These are phyloP conservation scores for Lotus japonicus DNA, from an alignment of 306 rosid genomes.

Conservation along the genomic window DNA sequence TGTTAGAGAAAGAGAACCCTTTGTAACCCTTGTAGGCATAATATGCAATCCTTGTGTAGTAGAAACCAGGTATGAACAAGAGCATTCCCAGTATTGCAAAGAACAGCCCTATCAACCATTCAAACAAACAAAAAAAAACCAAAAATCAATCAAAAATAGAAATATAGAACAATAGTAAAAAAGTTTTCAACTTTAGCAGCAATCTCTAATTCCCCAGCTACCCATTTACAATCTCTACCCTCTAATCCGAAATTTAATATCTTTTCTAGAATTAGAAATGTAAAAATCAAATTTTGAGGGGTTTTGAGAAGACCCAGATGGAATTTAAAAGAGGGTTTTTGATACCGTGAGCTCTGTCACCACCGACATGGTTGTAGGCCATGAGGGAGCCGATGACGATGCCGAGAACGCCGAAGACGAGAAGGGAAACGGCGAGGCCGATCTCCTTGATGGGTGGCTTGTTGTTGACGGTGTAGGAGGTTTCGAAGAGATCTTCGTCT, in stretches of 20 bases:
- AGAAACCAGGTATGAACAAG: slow-evolving; percentile 92
- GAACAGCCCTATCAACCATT: slow-evolving; percentile 59
- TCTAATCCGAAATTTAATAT: neutral
- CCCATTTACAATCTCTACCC: slow-evolving; percentile 3
- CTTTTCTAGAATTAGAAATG: neutral
- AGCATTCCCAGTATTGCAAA: slow-evolving; percentile 76
- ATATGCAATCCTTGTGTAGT: slow-evolving; percentile 96
- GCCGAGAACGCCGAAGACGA: slow-evolving; percentile 71
- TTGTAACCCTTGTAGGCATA: slow-evolving; percentile 96
- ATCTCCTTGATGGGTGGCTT: slow-evolving; percentile 88
- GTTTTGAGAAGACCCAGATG: too few species aligned
- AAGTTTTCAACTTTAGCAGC: neutral
- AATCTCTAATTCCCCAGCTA: neutral
- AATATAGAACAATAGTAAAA: too few species aligned
- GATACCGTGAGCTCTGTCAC: slow-evolving; percentile 93
- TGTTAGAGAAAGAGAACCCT: slow-evolving; percentile 96
- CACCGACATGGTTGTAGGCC: slow-evolving; percentile 85
- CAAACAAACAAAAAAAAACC: slow-evolving; percentile 11
- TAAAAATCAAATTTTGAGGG: neutral
- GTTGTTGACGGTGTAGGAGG: slow-evolving; percentile 72
- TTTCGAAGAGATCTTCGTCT: slow-evolving; percentile 89
- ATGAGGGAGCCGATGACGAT: slow-evolving; percentile 71
- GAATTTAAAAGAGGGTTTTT: neutral
- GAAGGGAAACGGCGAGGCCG: slow-evolving; percentile 86
- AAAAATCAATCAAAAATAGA: too few species aligned